A percentile compares a stretch with the other conserved stretches of the same genome.
Evolutionary conservation across 106 monocot species (phyloP).

Genomic region (Dendrobium chrysotoxum): DNA sequence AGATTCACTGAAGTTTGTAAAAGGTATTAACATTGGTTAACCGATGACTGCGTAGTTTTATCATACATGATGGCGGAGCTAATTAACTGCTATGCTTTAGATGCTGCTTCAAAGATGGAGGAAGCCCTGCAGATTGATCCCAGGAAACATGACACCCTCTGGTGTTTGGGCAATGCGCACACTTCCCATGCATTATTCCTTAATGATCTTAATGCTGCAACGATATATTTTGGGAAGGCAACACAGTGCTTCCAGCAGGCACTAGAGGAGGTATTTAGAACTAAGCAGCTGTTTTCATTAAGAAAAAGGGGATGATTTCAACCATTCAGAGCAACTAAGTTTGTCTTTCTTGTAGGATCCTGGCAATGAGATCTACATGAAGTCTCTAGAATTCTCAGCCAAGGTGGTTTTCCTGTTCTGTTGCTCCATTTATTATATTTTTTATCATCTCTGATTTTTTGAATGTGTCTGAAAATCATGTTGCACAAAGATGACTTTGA

Average conservation of each 20-base stretch:
- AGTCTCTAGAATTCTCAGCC: constrained; percentile 62
- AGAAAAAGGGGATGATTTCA: background rate
- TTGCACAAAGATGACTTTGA: background rate
- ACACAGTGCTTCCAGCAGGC: constrained; percentile 62
- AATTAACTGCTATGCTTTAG: constrained; percentile 13
- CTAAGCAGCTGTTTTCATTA: background rate
- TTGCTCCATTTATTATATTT: background rate
- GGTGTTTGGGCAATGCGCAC: constrained; percentile 91
- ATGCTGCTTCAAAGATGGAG: constrained; percentile 69
- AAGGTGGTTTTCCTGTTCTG: constrained; percentile 32
- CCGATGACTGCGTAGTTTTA: background rate
- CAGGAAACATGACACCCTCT: constrained; percentile 63
- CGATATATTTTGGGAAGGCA: constrained; percentile 52
- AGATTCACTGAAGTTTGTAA: constrained; percentile 2
- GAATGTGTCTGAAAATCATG: background rate
- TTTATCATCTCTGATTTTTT: background rate
- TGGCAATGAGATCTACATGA: constrained; percentile 63
- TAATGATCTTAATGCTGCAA: constrained; percentile 40
- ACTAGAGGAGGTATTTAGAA: constrained; percentile 39
- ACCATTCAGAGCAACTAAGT: background rate
- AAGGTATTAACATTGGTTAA: background rate
- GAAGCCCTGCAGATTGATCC: constrained; percentile 70
- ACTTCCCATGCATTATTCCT: constrained; percentile 65
- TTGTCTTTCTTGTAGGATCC: constrained; percentile 49
- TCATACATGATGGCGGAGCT: background rate